Evolutionary conservation across 352 stramenopile species (phyloP).

Genomic region (Globisporangium emineosum): DNA sequence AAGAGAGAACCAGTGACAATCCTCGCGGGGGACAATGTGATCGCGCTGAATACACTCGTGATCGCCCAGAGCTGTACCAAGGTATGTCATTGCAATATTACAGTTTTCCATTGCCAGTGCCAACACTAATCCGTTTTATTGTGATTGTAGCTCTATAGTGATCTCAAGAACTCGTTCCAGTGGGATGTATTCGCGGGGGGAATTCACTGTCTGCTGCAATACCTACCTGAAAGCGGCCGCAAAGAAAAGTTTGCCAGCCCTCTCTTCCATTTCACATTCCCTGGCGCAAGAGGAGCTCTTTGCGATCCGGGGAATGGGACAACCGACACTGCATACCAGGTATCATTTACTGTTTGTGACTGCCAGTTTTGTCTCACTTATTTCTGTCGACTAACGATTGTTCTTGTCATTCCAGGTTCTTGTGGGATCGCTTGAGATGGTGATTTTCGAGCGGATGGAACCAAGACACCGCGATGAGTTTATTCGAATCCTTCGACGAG

Average conservation of each 20-base stretch:
- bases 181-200: conserved; percentile 83
- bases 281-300: conserved; percentile 55
- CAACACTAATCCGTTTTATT: conserved; percentile 9
- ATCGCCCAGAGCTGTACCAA: conserved; percentile 68
- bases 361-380: neutral
- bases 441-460: conserved; percentile 84
- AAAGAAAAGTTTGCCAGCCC: conserved; percentile 66
- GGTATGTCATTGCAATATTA: conserved; percentile 8
- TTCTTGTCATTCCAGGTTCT: conserved; percentile 37
- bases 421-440: conserved; percentile 68
- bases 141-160: conserved; percentile 53
- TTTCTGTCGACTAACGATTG: neutral
- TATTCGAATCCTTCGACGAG: conserved; percentile 49
- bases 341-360: conserved; percentile 13
- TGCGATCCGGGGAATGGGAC: conserved; percentile 73
- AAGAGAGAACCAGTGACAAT: conserved; percentile 72
- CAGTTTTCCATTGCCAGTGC: neutral
- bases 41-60: conserved; percentile 66
- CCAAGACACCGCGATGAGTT: conserved; percentile 58
- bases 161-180: conserved; percentile 81
- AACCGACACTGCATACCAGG: conserved; percentile 76
- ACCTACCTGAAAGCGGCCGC: conserved; percentile 60
- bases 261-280: conserved; percentile 76
- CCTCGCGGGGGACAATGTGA: conserved; percentile 68
- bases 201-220: conserved; percentile 81